Evolutionary conservation across 2,329 filamentous ascomycete genomes (phyloP), one percentile per base, ranked within the genome.

Genomic region (Trichoderma oligosporum): DNA sequence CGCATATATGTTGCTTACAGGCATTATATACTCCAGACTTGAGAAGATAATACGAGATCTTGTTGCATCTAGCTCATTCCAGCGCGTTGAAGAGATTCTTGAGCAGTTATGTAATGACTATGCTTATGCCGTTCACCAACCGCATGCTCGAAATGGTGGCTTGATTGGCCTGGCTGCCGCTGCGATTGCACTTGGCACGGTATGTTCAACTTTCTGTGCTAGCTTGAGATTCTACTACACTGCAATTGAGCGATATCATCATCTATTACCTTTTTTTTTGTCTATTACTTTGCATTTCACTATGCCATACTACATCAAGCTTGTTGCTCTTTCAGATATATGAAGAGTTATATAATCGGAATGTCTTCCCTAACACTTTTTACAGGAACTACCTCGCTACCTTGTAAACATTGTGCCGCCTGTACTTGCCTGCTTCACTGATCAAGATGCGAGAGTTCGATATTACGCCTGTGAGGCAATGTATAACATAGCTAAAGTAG

Each of bases 401-500:
- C 82, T 99, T 49, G 87, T 91, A 69, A 87, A 92, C 66, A 97
- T 99, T 65, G 93, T 99, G 0, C 93, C 93, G 44, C 95, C 95
- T 3, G 94, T 99, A 4, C 82, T 99, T 44, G 94, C 94, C 52
- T 99, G 95, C 78, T 99, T 99, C 74, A 90, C 89, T 58, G 95
- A 99, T 66, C 94, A 97, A 77, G 94, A 99, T 87, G 92, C 94
- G 25, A 84, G 94, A 58, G 94, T 97, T 29, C 84, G 94, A 62
- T 99, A 99, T 73, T 99, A 99, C 75, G 94, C 94, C 22, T 99
- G 94, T 75, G 94, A 99, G 77, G 95, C 92, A 73, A 99, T 99
- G 94, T 99, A 99, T 76, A 99, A 99, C 74, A 99, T 99, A 69
- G 92, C 94, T 68, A 99, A 99, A 76, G 94, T 99, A 46, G 94